Percentiles rank a stretch among this genome's conserved stretches.
Conservation (phyloP, 1,284 basidiomycete genomes). For the Mycosarcoma mackinlayi region DNA sequence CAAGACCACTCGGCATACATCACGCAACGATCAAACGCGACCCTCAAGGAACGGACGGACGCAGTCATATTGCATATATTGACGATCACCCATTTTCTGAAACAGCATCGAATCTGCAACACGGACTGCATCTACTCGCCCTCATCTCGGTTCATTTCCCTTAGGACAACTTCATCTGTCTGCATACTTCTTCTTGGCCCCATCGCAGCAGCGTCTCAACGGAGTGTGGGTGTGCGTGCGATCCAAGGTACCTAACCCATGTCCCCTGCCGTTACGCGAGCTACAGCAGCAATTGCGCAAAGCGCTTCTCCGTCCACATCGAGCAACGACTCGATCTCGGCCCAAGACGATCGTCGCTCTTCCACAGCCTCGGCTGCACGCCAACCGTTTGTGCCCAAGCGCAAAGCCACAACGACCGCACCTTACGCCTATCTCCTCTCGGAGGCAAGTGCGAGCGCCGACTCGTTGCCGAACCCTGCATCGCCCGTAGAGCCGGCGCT, state of each 20-base stretch:
- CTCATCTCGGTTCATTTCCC: too few species aligned
- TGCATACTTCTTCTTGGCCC: slow-evolving; percentile 1
- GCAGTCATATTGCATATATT: too few species aligned
- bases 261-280: slow-evolving; percentile 42
- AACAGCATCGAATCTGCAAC: background rate
- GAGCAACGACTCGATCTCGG: background rate
- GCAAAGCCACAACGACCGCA: slow-evolving; percentile 26
- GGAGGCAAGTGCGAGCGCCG: slow-evolving; percentile 23
- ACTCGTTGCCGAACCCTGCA: slow-evolving; percentile 18
- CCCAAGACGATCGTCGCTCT: slow-evolving; percentile 12
- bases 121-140: background rate
- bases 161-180: background rate
- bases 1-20: too few species aligned
- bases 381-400: slow-evolving; percentile 38
- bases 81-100: background rate
- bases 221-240: slow-evolving; percentile 14
- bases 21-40: too few species aligned
- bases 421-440: slow-evolving; percentile 36
- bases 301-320: background rate
- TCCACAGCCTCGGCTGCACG: slow-evolving; percentile 13
- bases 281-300: slow-evolving; percentile 27
- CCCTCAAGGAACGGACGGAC: too few species aligned
- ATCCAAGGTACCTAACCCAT: slow-evolving; percentile 13
- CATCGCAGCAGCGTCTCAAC: slow-evolving; percentile 8
- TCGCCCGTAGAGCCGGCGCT: background rate